Evolutionary conservation across 306 rosid genomes (phyloP), one percentile per base, ranked within the genome.

Genomic region (Nissolia schottii): DNA sequence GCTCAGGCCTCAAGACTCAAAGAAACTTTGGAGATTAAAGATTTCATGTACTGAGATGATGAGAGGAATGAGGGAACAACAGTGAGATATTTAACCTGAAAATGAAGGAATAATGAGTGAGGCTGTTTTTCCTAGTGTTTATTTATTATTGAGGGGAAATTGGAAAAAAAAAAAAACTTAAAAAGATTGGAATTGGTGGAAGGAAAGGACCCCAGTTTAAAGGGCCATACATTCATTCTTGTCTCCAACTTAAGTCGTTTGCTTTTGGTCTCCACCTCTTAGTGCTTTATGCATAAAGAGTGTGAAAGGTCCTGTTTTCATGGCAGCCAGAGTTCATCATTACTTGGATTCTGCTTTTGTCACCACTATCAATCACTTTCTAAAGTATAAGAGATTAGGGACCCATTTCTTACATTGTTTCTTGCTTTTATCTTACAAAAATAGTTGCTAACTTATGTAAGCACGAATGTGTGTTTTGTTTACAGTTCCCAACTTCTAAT

Each of bases 321-420:
- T 82, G 89, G 88, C 89, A 85, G 98, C 90, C 43, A n/a, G 65
- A 65, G 76, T 85, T 84, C 94, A 91, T 93, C 86, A 91, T 93
- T 83, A 68, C 88, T 38, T 9, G 71, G 82, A 70, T 70, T 61
- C 82, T 67, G 74, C 71, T 73, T n/a, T 82, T 93, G 80, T 80
- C 85, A 79, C 91, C 93, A 82, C 63, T 84, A 45, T 9, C 51
- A 12, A 82, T 74, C 88, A 38, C 74, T 81, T 67, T 43, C 82
- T 58, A 85, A 83, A 83, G 85, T 58, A 57, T n/a, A n/a, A n/a
- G 65, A 41, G 63, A 55, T 18, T 43, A 20, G 81, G 80, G 83
- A 15, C 78, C 86, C 82, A 59, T 73, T 48, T n/a, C 27, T 34
- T 68, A 45, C 59, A 22, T 46, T 19, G 4, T 56, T 66, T 45